Percentiles rank a stretch among this genome's conserved stretches.
Conservation (phyloP, 1,284 basidiomycete genomes). For the Ustilago nuda region DNA sequence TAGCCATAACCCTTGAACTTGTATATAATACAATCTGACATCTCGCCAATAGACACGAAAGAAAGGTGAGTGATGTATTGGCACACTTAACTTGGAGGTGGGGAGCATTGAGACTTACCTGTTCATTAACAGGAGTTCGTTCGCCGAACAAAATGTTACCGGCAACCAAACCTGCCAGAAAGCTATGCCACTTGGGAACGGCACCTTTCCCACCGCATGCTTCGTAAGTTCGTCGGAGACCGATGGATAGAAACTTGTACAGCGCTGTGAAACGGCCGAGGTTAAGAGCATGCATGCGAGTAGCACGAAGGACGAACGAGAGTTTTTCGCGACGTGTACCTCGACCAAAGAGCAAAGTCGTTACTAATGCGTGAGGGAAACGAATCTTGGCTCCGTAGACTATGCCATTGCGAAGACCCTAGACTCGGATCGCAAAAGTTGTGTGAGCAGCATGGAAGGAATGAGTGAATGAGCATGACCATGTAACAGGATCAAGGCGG, state of each 20-base stretch:
- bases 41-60: neutral
- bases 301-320: constrained; percentile 83
- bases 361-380: constrained; percentile 98
- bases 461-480: neutral
- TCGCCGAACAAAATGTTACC: constrained; percentile 95
- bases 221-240: constrained; percentile 81
- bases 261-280: constrained; percentile 92
- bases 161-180: constrained; percentile 89
- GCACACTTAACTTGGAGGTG: neutral
- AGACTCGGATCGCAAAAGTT: neutral
- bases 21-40: constrained; percentile 85
- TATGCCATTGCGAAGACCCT: constrained; percentile 87
- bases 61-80: neutral
- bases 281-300: constrained; percentile 86
- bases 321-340: constrained; percentile 72
- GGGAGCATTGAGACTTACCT: constrained; percentile 67
- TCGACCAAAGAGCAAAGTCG: constrained; percentile 87
- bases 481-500: no score
- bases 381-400: constrained; percentile 94
- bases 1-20: constrained; percentile 61
- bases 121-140: constrained; percentile 95
- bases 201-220: constrained; percentile 77
- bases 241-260: constrained; percentile 86
- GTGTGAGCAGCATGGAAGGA: neutral
- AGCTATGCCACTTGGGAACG: constrained; percentile 78